phyloP scores from a whole-genome alignment of 495 filamentous ascomycete genomes.

The Lasiosphaeria hispida region DNA sequence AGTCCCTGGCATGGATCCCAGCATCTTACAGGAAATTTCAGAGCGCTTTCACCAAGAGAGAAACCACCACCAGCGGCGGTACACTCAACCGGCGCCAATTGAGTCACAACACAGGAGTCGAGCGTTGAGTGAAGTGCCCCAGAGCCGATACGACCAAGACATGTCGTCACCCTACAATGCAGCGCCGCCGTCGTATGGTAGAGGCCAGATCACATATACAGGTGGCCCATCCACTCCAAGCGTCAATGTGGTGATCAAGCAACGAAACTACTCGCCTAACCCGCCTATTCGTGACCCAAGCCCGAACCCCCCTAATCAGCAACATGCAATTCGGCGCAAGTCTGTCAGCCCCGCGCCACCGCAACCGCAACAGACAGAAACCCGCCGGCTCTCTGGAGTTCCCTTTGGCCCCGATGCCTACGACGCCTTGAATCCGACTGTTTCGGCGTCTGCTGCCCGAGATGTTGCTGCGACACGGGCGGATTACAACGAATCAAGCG shows the following conservation, averaged over 20 bases:
- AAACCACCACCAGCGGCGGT: constrained; percentile 40
- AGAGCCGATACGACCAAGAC: constrained; percentile 26
- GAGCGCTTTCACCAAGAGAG: constrained; percentile 51
- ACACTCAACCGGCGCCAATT: constrained; percentile 37
- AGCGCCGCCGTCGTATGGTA: constrained; percentile 18
- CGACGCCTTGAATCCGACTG: constrained; percentile 65
- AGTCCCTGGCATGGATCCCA: constrained; percentile 66
- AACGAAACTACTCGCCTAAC: constrained; percentile 60
- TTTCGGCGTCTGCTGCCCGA: constrained; percentile 34
- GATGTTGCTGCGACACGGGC: constrained; percentile 22
- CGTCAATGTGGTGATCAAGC: constrained; percentile 31
- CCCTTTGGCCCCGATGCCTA: constrained; percentile 93
- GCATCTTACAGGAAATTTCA: constrained; percentile 54
- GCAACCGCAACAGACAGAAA: constrained; percentile 39
- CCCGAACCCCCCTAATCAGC: constrained; percentile 28
- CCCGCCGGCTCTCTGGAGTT: constrained; percentile 56
- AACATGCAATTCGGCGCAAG: constrained; percentile 63
- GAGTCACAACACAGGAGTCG: constrained; percentile 39
- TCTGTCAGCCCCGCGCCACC: constrained; percentile 73
- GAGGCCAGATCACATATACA: constrained; percentile 38
- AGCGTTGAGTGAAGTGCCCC: constrained; percentile 39
- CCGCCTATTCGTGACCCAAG: constrained; percentile 31
- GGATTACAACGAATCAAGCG: constrained; percentile 45
- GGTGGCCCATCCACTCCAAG: constrained; percentile 38
- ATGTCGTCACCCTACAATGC: constrained; percentile 23